Evolutionary conservation across 331 rosid genomes (phyloP).

Genomic region (Spiraea crenata): DNA sequence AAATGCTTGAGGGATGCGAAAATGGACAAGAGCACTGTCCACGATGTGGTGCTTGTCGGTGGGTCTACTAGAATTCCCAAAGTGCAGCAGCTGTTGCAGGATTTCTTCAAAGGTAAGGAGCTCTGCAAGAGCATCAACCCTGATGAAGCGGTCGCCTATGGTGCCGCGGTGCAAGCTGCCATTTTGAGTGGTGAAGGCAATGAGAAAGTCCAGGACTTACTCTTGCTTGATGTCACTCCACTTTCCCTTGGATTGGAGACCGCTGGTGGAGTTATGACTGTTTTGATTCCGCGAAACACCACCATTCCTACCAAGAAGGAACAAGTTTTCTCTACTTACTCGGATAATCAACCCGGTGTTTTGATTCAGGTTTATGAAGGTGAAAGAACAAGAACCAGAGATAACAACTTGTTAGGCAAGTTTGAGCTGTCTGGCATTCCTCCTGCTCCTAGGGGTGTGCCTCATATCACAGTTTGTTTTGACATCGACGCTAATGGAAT

Average conservation of each 20-base stretch:
- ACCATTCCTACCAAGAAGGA: constrained; percentile 81
- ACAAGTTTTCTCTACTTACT: constrained; percentile 63
- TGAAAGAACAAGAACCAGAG: constrained; percentile 67
- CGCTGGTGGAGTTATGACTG: constrained; percentile 78
- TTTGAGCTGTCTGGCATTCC: constrained; percentile 74
- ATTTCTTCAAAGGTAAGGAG: constrained; percentile 76
- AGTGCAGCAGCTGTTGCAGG: constrained; percentile 72
- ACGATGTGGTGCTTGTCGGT: constrained; percentile 77
- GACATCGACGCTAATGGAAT: constrained; percentile 77
- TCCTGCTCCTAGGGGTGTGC: constrained; percentile 73
- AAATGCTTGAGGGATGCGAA: constrained; percentile 77
- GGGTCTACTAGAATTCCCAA: constrained; percentile 85
- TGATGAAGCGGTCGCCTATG: constrained; percentile 75
- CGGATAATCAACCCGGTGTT: constrained; percentile 73
- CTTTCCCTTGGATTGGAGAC: constrained; percentile 65
- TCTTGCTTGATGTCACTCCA: constrained; percentile 73
- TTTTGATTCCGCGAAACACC: constrained; percentile 64
- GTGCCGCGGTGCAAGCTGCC: constrained; percentile 78
- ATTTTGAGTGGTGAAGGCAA: constrained; percentile 75
- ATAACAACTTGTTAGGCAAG: constrained; percentile 66
- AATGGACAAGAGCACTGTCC: constrained; percentile 74
- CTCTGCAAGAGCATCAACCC: constrained; percentile 80
- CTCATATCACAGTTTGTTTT: constrained; percentile 67
- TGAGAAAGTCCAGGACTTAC: constrained; percentile 72
- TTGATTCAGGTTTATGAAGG: constrained; percentile 76